phyloP scores from a whole-genome alignment of 2,329 filamentous ascomycete genomes.

The Colletotrichum theobromicola region DNA sequence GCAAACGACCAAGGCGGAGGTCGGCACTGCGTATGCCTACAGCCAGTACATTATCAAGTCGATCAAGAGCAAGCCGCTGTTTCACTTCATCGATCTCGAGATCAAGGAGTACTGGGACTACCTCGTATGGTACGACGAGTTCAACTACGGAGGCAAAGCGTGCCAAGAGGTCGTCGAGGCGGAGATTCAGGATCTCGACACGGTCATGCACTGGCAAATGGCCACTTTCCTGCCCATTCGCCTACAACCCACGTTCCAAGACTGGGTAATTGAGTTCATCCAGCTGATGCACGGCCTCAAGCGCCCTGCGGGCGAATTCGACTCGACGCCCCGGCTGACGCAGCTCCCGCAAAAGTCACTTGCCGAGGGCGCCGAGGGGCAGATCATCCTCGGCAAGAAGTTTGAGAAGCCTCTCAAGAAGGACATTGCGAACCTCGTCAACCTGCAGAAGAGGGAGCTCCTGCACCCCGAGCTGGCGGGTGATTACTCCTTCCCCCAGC shows the following conservation, averaged over 20 bases:
- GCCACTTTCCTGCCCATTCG: slow-evolving; percentile 83
- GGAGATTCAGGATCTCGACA: slow-evolving; percentile 79
- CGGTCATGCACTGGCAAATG: slow-evolving; percentile 98
- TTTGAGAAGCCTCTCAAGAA: slow-evolving; percentile 93
- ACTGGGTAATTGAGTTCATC: slow-evolving; percentile 95
- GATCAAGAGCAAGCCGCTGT: slow-evolving; percentile 92
- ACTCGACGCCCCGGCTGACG: slow-evolving; percentile 60
- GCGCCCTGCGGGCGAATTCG: slow-evolving; percentile 60
- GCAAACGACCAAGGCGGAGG: slow-evolving; percentile 95
- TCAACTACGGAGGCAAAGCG: slow-evolving; percentile 96
- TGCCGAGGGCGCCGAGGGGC: slow-evolving; percentile 64
- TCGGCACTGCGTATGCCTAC: slow-evolving; percentile 96
- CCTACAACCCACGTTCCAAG: slow-evolving; percentile 84
- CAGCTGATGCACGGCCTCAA: slow-evolving; percentile 92
- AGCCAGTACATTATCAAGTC: slow-evolving; percentile 98
- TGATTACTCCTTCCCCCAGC: slow-evolving; percentile 84
- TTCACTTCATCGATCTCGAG: slow-evolving; percentile 95
- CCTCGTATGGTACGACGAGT: slow-evolving; percentile 97
- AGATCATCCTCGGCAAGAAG: slow-evolving; percentile 75
- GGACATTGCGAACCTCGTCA: slow-evolving; percentile 81
- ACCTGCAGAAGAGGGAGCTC: slow-evolving; percentile 85
- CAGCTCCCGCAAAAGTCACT: slow-evolving; percentile 64
- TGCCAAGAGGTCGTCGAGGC: slow-evolving; percentile 80
- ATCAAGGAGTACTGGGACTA: slow-evolving; percentile 99
- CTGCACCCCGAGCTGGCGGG: slow-evolving; percentile 85